These are phyloP conservation scores for Mycena kentingensis DNA, from an alignment of 768 basidiomycete species.

Conservation along the genomic window DNA sequence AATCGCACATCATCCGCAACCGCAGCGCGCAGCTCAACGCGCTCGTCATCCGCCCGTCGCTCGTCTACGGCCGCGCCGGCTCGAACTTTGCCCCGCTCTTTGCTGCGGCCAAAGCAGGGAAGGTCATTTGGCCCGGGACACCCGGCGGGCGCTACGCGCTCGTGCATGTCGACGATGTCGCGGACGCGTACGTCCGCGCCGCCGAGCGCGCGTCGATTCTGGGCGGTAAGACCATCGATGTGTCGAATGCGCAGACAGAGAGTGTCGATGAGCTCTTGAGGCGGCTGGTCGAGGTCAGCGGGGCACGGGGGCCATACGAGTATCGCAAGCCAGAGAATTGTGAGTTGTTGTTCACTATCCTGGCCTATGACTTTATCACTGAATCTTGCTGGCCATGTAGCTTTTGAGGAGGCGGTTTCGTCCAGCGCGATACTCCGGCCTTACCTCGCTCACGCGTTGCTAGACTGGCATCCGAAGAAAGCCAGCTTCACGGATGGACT, in stretches of 20 bases:
- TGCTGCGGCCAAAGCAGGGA: conserved; percentile 30
- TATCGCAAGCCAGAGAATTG: conserved; percentile 36
- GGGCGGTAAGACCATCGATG: conserved; percentile 44
- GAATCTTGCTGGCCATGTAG: conserved; percentile 25
- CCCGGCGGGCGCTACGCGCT: conserved; percentile 26
- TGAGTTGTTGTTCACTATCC: conserved; percentile 25
- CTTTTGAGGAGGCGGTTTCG: conserved; percentile 37
- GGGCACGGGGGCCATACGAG: conserved; percentile 38
- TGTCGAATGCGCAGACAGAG: conserved; percentile 41
- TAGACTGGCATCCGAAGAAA: conserved; percentile 48
- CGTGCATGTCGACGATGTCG: conserved; percentile 49
- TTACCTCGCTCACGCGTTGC: conserved; percentile 41
- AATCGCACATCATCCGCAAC: conserved; percentile 34
- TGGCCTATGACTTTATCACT: not conserved
- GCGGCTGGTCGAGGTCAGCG: conserved; percentile 39
- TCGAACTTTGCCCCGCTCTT: conserved; percentile 39
- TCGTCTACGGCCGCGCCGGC: conserved; percentile 46
- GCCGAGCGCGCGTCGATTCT: conserved; percentile 41
- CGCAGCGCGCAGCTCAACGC: conserved; percentile 38
- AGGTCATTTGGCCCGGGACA: conserved; percentile 21
- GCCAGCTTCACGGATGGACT: conserved; percentile 45
- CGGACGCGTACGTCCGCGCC: conserved; percentile 42
- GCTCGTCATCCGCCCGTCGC: conserved; percentile 45
- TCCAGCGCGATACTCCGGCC: conserved; percentile 37
- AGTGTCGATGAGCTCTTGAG: conserved; percentile 42